Base-by-base conservation (phyloP, 768 basidiomycete species). In the Hygrophoropsis aurantiaca region DNA sequence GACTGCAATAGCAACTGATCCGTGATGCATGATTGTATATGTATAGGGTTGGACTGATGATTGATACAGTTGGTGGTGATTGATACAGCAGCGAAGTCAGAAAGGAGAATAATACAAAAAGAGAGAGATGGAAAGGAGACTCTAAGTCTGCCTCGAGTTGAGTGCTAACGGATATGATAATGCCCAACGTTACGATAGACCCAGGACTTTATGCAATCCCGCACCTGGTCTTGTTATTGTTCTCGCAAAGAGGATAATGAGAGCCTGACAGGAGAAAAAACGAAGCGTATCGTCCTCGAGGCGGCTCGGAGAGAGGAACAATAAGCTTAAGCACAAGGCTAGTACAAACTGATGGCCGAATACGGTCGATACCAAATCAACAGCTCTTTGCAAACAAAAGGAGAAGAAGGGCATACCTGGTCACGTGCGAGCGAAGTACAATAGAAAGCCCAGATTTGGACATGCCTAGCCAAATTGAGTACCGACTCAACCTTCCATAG, bases 1-100 rank as follows among this genome's bases (percentile, higher is more conserved):
- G 48, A 87, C 58, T 18, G 86, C 86, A 47, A 87, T 77, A 42
- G 84, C 86, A 49, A 86, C 67, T 33, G 78, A 74, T 42, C 85
- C 82, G 59, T 78, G 64, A 54, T 75, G 66, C 73, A 82, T 73
- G 61, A 65, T 67, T 47, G 64, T 21, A 16, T 33, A 20, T 25
- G 38, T 32, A 32, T 46, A 19, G 16, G 19, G 39, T 16, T 15
- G 19, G 15, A 19, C 13, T 41, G 32, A 9, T 50, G 35, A 33
- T 44, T 44, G 56, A 58, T 59, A 53, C 55, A 57, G 49, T 15
- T 23, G n/a, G 13, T 13, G 40, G 34, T 50, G 49, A 34, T 46
- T 44, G 55, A 62, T 59, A 64, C 57, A 64, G 36, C 32, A 44
- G 33, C 33, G 21, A 30, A 40, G 15, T 30, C 4, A 20, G 21